Percentiles rank a stretch among this genome's conserved stretches.
Conservation (phyloP, 2,329 filamentous ascomycete species). For the Xylariales sp. region DNA sequence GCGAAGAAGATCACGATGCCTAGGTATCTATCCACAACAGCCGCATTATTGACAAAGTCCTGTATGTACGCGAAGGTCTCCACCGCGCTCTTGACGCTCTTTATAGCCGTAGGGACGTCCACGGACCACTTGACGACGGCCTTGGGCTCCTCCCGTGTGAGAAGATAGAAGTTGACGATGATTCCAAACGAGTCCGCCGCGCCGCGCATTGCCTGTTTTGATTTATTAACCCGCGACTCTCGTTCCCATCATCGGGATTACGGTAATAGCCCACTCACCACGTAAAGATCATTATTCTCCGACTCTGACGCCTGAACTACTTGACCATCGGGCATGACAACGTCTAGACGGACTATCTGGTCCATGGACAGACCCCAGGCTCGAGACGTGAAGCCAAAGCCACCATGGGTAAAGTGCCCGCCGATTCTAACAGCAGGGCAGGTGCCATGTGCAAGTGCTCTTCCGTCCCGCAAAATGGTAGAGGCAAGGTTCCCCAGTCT, state of each 20-base stretch:
- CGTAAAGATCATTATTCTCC: conserved; percentile 45
- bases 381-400: conserved; percentile 57
- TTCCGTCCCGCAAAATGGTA: conserved; percentile 51
- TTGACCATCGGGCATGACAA: conserved; percentile 55
- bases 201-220: conserved; percentile 53
- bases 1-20: conserved; percentile 46
- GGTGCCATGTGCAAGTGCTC: conserved; percentile 58
- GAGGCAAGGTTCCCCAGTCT: conserved; percentile 58
- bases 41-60: conserved; percentile 49
- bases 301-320: conserved; percentile 35
- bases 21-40: conserved; percentile 47
- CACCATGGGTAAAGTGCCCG: conserved; percentile 61
- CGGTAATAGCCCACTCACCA: conserved; percentile 40
- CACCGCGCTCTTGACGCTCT: conserved; percentile 38
- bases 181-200: conserved; percentile 56
- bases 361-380: conserved; percentile 64
- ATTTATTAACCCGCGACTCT: not conserved
- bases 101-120: conserved; percentile 34
- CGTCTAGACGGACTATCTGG: conserved; percentile 59
- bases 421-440: conserved; percentile 59
- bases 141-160: conserved; percentile 49
- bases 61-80: conserved; percentile 45
- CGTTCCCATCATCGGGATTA: not conserved
- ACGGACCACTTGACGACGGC: conserved; percentile 53
- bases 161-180: conserved; percentile 52